phyloP scores from a whole-genome alignment of 768 basidiomycete species.

The Hypholoma fasciculare region DNA sequence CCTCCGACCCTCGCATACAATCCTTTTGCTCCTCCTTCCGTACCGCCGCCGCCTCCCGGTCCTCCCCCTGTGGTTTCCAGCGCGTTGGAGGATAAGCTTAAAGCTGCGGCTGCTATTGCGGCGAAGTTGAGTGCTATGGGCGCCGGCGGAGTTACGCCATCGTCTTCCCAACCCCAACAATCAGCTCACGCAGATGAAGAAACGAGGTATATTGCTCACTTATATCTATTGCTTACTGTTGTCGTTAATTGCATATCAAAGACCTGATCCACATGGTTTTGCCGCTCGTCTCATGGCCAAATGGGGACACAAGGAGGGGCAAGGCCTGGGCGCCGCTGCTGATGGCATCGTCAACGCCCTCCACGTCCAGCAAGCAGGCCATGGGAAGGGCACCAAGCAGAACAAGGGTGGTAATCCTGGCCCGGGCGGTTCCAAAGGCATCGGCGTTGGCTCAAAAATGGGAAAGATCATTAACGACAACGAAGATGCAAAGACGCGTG shows the following conservation, averaged over 20 bases:
- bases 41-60: slow-evolving; percentile 56
- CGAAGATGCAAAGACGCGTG: slow-evolving; percentile 74
- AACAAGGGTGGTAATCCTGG: slow-evolving; percentile 26
- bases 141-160: slow-evolving; percentile 17
- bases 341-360: slow-evolving; percentile 89
- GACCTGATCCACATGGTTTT: slow-evolving; percentile 70
- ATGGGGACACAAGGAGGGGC: slow-evolving; percentile 94
- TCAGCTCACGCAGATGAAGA: slow-evolving; percentile 31
- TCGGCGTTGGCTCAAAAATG: slow-evolving; percentile 62
- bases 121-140: slow-evolving; percentile 67
- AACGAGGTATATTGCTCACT: slow-evolving; percentile 26
- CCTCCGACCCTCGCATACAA: slow-evolving; percentile 64
- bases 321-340: slow-evolving; percentile 85
- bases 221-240: too few species aligned
- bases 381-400: slow-evolving; percentile 27
- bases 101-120: slow-evolving; percentile 82
- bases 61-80: slow-evolving; percentile 35
- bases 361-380: slow-evolving; percentile 66
- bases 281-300: slow-evolving; percentile 92
- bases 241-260: too few species aligned
- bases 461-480: slow-evolving; percentile 91
- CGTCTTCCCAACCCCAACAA: slow-evolving; percentile 23
- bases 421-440: slow-evolving; percentile 32
- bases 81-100: slow-evolving; percentile 65
- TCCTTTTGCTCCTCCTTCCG: slow-evolving; percentile 65